Evolutionary conservation across 177 flowering plant genomes (phyloP).

Genomic region (Vitis hybrid): DNA sequence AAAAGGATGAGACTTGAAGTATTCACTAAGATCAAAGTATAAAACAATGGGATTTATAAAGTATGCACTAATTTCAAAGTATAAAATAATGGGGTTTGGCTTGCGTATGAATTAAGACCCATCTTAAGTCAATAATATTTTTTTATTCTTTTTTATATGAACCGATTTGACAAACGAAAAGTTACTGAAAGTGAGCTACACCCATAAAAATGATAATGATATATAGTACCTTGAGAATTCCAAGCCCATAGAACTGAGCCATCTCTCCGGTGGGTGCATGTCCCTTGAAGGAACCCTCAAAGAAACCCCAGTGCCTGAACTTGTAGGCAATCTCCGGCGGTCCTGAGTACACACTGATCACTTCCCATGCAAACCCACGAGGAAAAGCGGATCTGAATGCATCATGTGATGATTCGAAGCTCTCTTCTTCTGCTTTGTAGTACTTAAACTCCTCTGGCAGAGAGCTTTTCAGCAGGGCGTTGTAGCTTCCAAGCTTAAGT

Average conservation of each 20-base stretch:
- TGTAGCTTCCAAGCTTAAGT: constrained; percentile 76
- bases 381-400: constrained; percentile 65
- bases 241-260: constrained; percentile 64
- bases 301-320: constrained; percentile 89
- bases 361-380: constrained; percentile 92
- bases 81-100: too few relatives aligned
- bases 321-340: constrained; percentile 75
- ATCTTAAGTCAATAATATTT: too few relatives aligned
- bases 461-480: constrained; percentile 68
- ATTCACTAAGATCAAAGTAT: too few relatives aligned
- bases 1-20: too few relatives aligned
- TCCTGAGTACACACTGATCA: constrained; percentile 64
- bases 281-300: constrained; percentile 76
- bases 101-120: too few relatives aligned
- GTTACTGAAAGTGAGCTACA: too few relatives aligned
- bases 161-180: too few relatives aligned
- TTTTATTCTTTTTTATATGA: too few relatives aligned
- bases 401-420: constrained; percentile 81
- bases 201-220: too few relatives aligned
- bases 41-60: too few relatives aligned
- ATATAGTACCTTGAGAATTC: constrained; percentile 49
- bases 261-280: constrained; percentile 76
- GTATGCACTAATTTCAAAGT: too few relatives aligned
- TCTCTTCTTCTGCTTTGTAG: constrained; percentile 78
- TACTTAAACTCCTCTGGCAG: constrained; percentile 65